Evolutionary conservation across 2,329 filamentous ascomycete genomes (phyloP).

Genomic region (Elsinoe necatrix): DNA sequence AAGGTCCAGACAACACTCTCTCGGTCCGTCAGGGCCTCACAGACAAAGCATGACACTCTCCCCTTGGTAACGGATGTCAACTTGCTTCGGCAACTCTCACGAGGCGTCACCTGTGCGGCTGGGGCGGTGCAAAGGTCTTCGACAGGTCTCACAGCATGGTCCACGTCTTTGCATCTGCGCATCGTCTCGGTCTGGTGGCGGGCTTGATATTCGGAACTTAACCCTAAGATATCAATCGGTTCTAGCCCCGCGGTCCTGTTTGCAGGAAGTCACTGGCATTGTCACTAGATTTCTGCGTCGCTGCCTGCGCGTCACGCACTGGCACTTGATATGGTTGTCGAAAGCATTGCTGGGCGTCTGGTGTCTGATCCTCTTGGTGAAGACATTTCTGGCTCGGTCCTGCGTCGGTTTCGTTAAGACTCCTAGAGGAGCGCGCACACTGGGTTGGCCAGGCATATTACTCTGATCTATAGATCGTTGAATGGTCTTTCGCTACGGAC

Average conservation of each 20-base stretch:
- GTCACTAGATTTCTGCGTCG: conserved; percentile 50
- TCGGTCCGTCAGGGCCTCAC: conserved; percentile 15
- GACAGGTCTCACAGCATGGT: conserved; percentile 46
- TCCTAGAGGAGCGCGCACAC: conserved; percentile 70
- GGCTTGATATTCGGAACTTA: conserved; percentile 80
- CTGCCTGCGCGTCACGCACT: neutral
- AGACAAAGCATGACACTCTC: conserved; percentile 60
- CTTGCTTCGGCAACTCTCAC: conserved; percentile 59
- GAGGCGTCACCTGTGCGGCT: conserved; percentile 34
- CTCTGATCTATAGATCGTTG: conserved; percentile 57
- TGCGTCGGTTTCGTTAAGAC: conserved; percentile 70
- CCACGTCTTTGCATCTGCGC: conserved; percentile 25
- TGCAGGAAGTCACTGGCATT: conserved; percentile 53
- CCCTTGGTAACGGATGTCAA: conserved; percentile 66
- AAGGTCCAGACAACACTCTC: neutral
- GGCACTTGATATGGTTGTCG: conserved; percentile 18
- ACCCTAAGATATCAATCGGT: conserved; percentile 81
- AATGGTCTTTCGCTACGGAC: conserved; percentile 33
- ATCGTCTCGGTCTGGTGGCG: conserved; percentile 37
- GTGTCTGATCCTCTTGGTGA: conserved; percentile 26
- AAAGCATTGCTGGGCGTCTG: conserved; percentile 30
- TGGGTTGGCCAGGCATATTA: conserved; percentile 60
- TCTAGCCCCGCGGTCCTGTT: conserved; percentile 37
- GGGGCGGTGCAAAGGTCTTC: conserved; percentile 52
- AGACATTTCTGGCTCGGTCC: conserved; percentile 51